Base-by-base conservation (phyloP, 257 asterid species). In the Ocimum tenuiflorum region DNA sequence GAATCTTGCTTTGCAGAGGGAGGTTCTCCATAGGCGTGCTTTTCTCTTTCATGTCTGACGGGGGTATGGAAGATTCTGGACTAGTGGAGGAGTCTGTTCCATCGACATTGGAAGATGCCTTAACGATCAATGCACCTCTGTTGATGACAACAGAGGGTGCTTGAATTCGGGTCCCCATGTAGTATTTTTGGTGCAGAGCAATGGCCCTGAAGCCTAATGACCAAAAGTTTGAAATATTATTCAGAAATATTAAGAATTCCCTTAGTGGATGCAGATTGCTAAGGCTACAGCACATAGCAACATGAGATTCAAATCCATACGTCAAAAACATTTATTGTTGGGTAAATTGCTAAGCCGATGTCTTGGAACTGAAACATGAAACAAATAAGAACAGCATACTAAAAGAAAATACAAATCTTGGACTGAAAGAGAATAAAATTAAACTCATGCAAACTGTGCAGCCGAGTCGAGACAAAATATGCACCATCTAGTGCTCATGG, bases 1-100 rank as follows among this genome's bases (percentile, higher is more conserved):
- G 89, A 74, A 87, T 69, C 84, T 85, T 91, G 41, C 95, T 79
- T 57, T 84, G 94, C 84, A 88, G 67, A 4, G 88, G 94, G 33
- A 86, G 89, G 69, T 83, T 82, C 80, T 81, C 82, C 59, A 85
- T 23, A 1, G 87, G 54, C 8, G 78, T 75, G 63, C 75, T 81
- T 63, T 74, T 79, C 58, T 80, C 89, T 4, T 77, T 71, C 8
- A 59, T 46, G 45, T 81, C 88, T 8, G 86, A 54, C 50, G 92
- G 65, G 60, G 85, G 80, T n/a, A n/a, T n/a, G n/a, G n/a, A n/a
- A n/a, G n/a, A n/a, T n/a, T n/a, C n/a, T n/a, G n/a, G n/a, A n/a
- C n/a, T n/a, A 33, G 63, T 80, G 23, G 89, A n/a, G n/a, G n/a
- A 19, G 33, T 47, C 85, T 1, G 71, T 41, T 33, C 74, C 91